A percentile compares a stretch with the other conserved stretches of the same genome.
phyloP scores from a whole-genome alignment of 2,329 filamentous ascomycete genomes.

The Arthrobotrys musiformis region DNA sequence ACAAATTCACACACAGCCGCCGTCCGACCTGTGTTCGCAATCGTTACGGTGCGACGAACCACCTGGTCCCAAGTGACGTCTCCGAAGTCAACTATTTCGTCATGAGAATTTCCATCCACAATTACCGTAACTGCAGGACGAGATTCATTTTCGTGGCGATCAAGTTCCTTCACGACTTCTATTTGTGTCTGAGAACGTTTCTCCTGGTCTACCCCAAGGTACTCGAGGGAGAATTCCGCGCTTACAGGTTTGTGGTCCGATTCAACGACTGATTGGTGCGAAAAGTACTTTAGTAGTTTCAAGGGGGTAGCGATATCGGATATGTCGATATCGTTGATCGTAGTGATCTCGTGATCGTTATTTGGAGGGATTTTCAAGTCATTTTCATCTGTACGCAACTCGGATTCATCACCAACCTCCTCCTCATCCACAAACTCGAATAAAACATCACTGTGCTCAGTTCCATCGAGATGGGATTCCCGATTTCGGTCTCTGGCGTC shows the following conservation, averaged over 20 bases:
- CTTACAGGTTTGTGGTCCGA: constrained; percentile 95
- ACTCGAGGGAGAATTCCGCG: constrained; percentile 83
- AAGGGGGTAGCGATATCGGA: constrained; percentile 31
- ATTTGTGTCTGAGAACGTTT: constrained; percentile 84
- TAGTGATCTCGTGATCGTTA: constrained; percentile 42
- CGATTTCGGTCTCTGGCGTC: constrained; percentile 36
- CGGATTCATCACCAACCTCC: constrained; percentile 69
- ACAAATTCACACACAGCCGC: constrained; percentile 82
- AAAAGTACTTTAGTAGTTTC: constrained; percentile 71
- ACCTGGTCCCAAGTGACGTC: constrained; percentile 75
- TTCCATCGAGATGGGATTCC: constrained; percentile 37
- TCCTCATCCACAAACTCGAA: constrained; percentile 63
- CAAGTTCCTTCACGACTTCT: constrained; percentile 79
- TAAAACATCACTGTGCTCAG: constrained; percentile 54
- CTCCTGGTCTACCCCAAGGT: constrained; percentile 85
- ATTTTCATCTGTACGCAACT: constrained; percentile 62
- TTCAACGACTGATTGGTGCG: constrained; percentile 87
- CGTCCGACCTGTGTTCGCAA: constrained; percentile 91
- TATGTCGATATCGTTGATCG: constrained; percentile 54
- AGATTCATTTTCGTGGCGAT: constrained; percentile 90
- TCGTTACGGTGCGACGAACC: constrained; percentile 76
- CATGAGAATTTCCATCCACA: constrained; percentile 67
- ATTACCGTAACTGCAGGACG: constrained; percentile 84
- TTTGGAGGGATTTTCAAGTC: not conserved
- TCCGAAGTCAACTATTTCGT: constrained; percentile 80